phyloP scores from a whole-genome alignment of 495 filamentous ascomycete genomes.

The Endocarpon pusillum region DNA sequence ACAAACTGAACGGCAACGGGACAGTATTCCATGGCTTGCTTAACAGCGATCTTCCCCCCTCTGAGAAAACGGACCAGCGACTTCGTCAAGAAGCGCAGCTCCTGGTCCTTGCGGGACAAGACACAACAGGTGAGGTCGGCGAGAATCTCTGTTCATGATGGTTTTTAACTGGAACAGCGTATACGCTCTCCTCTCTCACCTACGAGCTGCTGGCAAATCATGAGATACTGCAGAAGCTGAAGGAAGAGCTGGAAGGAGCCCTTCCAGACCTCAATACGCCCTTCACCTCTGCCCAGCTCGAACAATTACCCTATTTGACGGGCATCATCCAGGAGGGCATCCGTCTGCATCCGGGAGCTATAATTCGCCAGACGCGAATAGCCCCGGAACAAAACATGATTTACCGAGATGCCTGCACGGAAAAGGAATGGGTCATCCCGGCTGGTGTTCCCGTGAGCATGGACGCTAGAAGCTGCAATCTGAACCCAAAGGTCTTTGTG shows the following conservation, averaged over 20 bases:
- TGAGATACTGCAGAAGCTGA: constrained; percentile 7
- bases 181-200: constrained; percentile 8
- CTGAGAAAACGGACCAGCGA: constrained; percentile 16
- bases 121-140: too few species aligned
- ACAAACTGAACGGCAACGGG: constrained; percentile 7
- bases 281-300: constrained; percentile 4
- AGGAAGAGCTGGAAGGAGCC: constrained; percentile 12
- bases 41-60: constrained; percentile 10
- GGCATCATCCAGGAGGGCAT: constrained; percentile 18
- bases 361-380: constrained; percentile 12
- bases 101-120: constrained; percentile 24
- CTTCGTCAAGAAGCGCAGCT: constrained; percentile 22
- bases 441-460: constrained; percentile 25
- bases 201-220: constrained; percentile 18
- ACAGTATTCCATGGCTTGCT: constrained; percentile 24
- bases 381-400: constrained; percentile 17
- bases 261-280: constrained; percentile 10
- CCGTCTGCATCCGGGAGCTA: constrained; percentile 20
- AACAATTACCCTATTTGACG: constrained; percentile 20
- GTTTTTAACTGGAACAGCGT: too few species aligned
- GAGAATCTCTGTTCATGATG: too few species aligned
- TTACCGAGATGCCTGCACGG: constrained; percentile 9
- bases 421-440: constrained; percentile 28
- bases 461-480: constrained; percentile 23
- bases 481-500: constrained; percentile 23